Conservation (phyloP, 2,329 filamentous ascomycete genomes). For the Neonectria sp. region DNA sequence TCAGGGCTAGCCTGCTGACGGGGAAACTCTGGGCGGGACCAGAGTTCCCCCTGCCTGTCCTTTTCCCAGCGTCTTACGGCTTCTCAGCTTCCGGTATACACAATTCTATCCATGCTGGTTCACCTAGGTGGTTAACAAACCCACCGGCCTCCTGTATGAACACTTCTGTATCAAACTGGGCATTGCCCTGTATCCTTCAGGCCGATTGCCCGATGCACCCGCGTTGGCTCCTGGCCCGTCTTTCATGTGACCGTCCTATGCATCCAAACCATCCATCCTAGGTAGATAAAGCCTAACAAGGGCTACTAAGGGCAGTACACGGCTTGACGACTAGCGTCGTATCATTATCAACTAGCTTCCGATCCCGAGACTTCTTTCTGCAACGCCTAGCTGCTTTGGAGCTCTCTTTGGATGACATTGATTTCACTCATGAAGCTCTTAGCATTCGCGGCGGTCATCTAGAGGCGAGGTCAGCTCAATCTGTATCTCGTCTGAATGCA, state of each 20-base stretch:
- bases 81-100: conserved; percentile 38
- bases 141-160: conserved; percentile 32
- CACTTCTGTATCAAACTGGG: conserved; percentile 39
- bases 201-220: conserved; percentile 25
- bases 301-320: conserved; percentile 24
- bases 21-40: conserved; percentile 3
- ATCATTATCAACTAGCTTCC: conserved; percentile 29
- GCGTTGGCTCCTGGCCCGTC: conserved; percentile 24
- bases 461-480: conserved; percentile 23
- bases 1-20: conserved; percentile 10
- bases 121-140: conserved; percentile 25
- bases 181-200: conserved; percentile 37
- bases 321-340: conserved; percentile 15
- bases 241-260: conserved; percentile 26
- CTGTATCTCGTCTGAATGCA: not conserved
- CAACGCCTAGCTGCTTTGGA: conserved; percentile 56
- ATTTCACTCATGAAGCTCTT: conserved; percentile 68
- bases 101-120: conserved; percentile 42
- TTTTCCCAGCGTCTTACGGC: conserved; percentile 26
- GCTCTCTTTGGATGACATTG: conserved; percentile 65
- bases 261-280: conserved; percentile 29
- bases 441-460: conserved; percentile 70
- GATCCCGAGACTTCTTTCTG: conserved; percentile 26
- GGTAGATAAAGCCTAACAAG: conserved; percentile 23
- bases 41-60: conserved; percentile 9